Conservation (phyloP, 768 basidiomycete species). For the Amanita muscaria region DNA sequence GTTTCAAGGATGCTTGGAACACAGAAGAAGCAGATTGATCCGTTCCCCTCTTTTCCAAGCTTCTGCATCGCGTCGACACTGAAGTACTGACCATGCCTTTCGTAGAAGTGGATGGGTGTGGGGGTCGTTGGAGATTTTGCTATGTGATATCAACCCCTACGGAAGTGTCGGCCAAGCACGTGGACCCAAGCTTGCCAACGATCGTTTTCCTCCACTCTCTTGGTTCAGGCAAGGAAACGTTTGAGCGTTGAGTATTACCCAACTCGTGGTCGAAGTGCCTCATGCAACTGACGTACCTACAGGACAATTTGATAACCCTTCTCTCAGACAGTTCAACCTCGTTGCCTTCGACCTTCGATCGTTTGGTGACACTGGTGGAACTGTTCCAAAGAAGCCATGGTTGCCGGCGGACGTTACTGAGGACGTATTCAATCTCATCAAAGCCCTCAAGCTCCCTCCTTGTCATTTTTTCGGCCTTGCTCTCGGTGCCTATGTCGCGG, state of each 20-base stretch:
- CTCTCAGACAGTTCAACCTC: constrained; percentile 29
- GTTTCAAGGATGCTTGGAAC: too few species aligned
- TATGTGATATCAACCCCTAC: constrained; percentile 1
- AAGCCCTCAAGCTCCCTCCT: constrained; percentile 24
- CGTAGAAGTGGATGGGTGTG: neutral
- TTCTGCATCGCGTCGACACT: too few species aligned
- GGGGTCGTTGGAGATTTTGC: neutral
- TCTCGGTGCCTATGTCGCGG: constrained; percentile 24
- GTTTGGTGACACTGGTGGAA: constrained; percentile 23
- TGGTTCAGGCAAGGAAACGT: neutral
- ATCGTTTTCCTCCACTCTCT: neutral
- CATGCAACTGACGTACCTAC: neutral
- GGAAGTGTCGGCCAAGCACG: neutral
- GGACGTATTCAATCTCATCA: constrained; percentile 26
- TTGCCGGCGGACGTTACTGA: constrained; percentile 22
- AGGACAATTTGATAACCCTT: constrained; percentile 29
- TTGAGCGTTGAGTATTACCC: neutral
- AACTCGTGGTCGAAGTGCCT: too few species aligned
- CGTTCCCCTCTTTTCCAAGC: too few species aligned
- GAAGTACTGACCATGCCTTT: constrained; percentile 6
- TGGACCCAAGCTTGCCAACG: neutral
- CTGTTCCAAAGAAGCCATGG: constrained; percentile 17
- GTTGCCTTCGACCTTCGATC: constrained; percentile 27
- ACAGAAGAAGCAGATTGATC: too few species aligned
- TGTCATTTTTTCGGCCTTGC: constrained; percentile 29